Evolutionary conservation across 169 alveolate genomes (phyloP).

Genomic region (Cryptosporidium xiaoi): DNA sequence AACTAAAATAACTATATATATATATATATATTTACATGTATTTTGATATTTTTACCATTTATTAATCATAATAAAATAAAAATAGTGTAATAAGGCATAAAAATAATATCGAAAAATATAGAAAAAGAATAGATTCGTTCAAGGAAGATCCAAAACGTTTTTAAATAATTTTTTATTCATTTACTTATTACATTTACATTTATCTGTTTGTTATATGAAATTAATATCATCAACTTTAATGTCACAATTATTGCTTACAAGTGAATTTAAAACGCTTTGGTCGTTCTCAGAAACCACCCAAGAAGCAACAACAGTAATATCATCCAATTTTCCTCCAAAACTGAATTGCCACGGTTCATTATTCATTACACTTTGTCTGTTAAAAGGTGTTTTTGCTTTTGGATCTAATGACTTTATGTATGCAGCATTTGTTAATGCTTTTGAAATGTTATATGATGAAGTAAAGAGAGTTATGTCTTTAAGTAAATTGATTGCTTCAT

Average conservation of each 20-base stretch:
- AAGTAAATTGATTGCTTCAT: slow-evolving; percentile 75
- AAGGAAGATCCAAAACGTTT: slow-evolving; percentile 72
- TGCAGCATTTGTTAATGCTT: slow-evolving; percentile 81
- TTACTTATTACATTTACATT: not conserved
- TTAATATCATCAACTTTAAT: too few relatives aligned
- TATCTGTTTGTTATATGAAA: too few relatives aligned
- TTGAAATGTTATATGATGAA: slow-evolving; percentile 74
- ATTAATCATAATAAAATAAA: not conserved
- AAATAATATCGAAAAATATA: slow-evolving; percentile 32
- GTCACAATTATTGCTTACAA: not conserved
- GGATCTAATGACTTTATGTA: slow-evolving; percentile 75
- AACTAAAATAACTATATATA: not conserved
- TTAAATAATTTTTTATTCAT: not conserved
- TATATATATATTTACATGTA: not conserved
- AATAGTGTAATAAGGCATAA: slow-evolving; percentile 26
- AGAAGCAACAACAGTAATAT: slow-evolving; percentile 80
- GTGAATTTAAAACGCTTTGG: slow-evolving; percentile 20
- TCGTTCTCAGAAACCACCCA: slow-evolving; percentile 76
- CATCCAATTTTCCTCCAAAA: slow-evolving; percentile 81
- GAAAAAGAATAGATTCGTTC: slow-evolving; percentile 61
- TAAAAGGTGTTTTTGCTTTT: slow-evolving; percentile 78
- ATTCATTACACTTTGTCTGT: slow-evolving; percentile 58
- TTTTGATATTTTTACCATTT: not conserved
- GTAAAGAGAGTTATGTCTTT: slow-evolving; percentile 58
- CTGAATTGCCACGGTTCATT: slow-evolving; percentile 60